Evolutionary conservation across 257 asterid species (phyloP), one percentile per base, ranked within the genome.

Genomic region (Paraleonurus japonicus): DNA sequence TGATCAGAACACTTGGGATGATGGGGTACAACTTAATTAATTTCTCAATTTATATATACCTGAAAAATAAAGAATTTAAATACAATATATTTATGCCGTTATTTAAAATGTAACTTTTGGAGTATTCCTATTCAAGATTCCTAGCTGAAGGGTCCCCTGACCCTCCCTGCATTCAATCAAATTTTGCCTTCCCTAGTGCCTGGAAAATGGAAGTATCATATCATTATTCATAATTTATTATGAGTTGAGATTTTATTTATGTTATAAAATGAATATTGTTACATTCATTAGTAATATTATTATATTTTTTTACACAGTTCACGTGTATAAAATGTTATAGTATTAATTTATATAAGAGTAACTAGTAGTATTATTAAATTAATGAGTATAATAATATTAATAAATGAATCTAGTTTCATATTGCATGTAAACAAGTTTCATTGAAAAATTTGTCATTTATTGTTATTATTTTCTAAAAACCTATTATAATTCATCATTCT

Each of bases 41-140:
- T 75, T 72, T 75, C 61, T 58, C 60, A 51, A 57, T n/a, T n/a
- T n/a, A n/a, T n/a, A n/a, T n/a, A n/a, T 50, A 41, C 41, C 65
- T 68, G 15, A 22, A 61, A 67, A 11, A 19, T 17, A 47, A 47
- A 45, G 11, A 28, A 39, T 54, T 13, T 1, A 48, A 33, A 65
- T 55, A 47, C 27, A 19, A 53, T 17, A 6, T 30, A 47, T 41
- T 13, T 62, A 3, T 50, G 7, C 61, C 51, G 30, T 59, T 30
- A 54, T 22, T 24, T 57, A 57, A 57, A 47, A 47, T 47, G 22
- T 4, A 45, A 15, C 53, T 45, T 45, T 45, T 45, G 53, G 53
- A 45, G 53, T 43, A 45, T 79, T 78, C 74, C 19, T 65, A 22
- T 47, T 75, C 75, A 75, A 71, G 80, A 65, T 75, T 64, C 74